Evolutionary conservation across 1,284 basidiomycete genomes (phyloP).

Genomic region (Ceratobasidium papillatum): DNA sequence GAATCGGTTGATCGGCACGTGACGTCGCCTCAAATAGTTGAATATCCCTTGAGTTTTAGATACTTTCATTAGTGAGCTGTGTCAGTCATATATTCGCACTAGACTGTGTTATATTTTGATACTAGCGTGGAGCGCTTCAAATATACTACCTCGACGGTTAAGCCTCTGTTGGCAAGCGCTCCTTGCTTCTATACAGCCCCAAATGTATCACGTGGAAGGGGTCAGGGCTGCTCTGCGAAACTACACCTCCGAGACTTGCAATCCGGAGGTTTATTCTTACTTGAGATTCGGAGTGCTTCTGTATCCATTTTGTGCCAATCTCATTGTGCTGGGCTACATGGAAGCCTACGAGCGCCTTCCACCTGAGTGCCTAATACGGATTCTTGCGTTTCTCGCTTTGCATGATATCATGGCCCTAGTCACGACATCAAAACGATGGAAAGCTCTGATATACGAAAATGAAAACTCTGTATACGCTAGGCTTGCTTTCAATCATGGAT

Average conservation of each 20-base stretch:
- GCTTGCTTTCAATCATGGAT: slow-evolving; percentile 5
- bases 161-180: too few species aligned
- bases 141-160: too few species aligned
- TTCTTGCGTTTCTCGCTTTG: background rate
- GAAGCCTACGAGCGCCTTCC: background rate
- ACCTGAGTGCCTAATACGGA: slow-evolving; percentile 16
- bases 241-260: background rate
- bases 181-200: background rate
- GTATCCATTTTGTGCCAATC: background rate
- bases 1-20: background rate
- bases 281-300: background rate
- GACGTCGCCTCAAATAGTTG: too few species aligned
- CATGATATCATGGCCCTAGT: background rate
- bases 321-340: background rate
- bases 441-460: background rate
- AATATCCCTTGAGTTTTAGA: too few species aligned
- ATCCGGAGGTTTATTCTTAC: background rate
- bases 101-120: too few species aligned
- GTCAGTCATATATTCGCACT: too few species aligned
- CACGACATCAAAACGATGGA: background rate
- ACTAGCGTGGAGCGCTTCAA: too few species aligned
- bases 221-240: too few species aligned
- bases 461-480: background rate
- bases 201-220: background rate
- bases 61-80: too few species aligned